These are phyloP conservation scores for Pseudogymnoascus sp. DNA, from an alignment of 2,329 filamentous ascomycete species.

Conservation along the genomic window DNA sequence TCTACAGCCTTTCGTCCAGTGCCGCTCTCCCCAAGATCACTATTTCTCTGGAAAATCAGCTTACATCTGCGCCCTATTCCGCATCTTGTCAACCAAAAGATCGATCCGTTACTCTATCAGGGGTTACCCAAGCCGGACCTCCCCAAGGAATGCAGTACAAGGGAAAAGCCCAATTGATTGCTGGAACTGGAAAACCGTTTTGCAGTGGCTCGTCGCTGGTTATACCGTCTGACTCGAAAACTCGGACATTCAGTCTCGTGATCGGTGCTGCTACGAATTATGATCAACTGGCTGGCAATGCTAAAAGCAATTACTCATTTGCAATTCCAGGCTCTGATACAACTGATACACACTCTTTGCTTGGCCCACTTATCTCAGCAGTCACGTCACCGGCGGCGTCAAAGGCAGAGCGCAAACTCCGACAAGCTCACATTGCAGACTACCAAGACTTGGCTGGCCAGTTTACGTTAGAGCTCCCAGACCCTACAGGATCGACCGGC, in stretches of 20 bases:
- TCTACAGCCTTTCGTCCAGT: slow-evolving; percentile 23
- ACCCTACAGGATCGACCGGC: slow-evolving; percentile 34
- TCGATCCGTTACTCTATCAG: slow-evolving; percentile 26
- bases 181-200: slow-evolving; percentile 14
- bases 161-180: slow-evolving; percentile 30
- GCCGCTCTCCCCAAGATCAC: slow-evolving; percentile 34
- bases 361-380: slow-evolving; percentile 32
- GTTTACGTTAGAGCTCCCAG: slow-evolving; percentile 41
- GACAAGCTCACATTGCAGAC: slow-evolving; percentile 34
- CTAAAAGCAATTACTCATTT: slow-evolving; percentile 30
- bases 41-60: slow-evolving; percentile 37
- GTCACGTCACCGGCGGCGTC: slow-evolving; percentile 29
- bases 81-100: slow-evolving; percentile 13
- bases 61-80: slow-evolving; percentile 20
- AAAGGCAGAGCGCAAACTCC: slow-evolving; percentile 30
- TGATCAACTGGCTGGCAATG: slow-evolving; percentile 42
- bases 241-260: slow-evolving; percentile 33
- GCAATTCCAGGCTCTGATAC: not conserved
- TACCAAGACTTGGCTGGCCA: slow-evolving; percentile 33
- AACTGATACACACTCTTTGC: slow-evolving; percentile 24
- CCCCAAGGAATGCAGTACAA: slow-evolving; percentile 40
- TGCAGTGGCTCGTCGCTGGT: slow-evolving; percentile 23
- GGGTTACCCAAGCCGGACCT: slow-evolving; percentile 34
- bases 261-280: slow-evolving; percentile 43
- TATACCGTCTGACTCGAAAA: slow-evolving; percentile 22